A percentile compares a stretch with the other conserved stretches of the same genome.
phyloP scores from a whole-genome alignment of 768 basidiomycete genomes.

The Cystofilobasidium bisporidii region DNA sequence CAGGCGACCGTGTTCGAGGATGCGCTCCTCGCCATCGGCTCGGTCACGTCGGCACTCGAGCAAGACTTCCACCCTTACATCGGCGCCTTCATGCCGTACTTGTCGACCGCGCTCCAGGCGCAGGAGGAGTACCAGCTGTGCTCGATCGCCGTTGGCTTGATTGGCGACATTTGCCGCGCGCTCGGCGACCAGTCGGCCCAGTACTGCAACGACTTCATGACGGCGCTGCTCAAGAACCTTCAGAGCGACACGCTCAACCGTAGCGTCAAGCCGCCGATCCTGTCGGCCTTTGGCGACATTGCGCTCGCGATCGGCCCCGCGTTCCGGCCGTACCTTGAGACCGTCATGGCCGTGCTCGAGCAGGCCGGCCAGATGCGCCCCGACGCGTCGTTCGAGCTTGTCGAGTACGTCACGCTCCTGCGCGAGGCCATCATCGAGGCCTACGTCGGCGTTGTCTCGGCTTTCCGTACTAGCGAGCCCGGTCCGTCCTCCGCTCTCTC shows the following conservation, averaged over 20 bases:
- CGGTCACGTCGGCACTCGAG: conserved; percentile 74
- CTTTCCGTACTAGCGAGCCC: conserved; percentile 72
- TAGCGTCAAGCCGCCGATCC: conserved; percentile 91
- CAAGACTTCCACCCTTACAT: conserved; percentile 71
- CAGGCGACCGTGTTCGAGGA: conserved; percentile 93
- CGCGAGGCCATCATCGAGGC: conserved; percentile 95
- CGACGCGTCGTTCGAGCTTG: conserved; percentile 51
- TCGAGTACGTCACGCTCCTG: conserved; percentile 81
- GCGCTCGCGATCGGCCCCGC: conserved; percentile 76
- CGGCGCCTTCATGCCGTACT: conserved; percentile 68
- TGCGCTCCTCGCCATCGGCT: conserved; percentile 86
- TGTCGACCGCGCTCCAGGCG: conserved; percentile 78
- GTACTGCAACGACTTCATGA: conserved; percentile 84
- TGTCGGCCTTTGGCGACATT: conserved; percentile 93
- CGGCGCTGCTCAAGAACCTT: conserved; percentile 77
- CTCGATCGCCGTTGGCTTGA: conserved; percentile 88
- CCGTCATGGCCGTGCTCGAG: conserved; percentile 78
- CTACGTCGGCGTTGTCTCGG: conserved; percentile 87
- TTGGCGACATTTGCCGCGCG: conserved; percentile 92
- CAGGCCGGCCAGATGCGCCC: conserved; percentile 84
- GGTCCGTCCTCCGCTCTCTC: conserved; percentile 44
- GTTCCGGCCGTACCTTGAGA: conserved; percentile 81
- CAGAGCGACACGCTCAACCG: conserved; percentile 82
- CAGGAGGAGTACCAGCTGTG: conserved; percentile 94
- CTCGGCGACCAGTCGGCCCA: conserved; percentile 72